Evolutionary conservation across 805 yeast genomes (phyloP).

Genomic region (Pichia kluyveri): DNA sequence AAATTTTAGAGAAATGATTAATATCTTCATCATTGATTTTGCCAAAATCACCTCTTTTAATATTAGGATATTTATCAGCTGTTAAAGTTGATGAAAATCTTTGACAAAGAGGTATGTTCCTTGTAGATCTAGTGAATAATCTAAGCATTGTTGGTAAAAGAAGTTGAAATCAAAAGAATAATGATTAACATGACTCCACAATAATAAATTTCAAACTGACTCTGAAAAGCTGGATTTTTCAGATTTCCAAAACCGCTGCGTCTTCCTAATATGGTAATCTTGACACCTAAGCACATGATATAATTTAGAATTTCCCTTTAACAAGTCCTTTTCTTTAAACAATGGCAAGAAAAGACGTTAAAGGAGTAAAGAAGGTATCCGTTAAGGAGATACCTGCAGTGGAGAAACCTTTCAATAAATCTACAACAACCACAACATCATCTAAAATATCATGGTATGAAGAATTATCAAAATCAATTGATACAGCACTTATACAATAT

Average conservation of each 20-base stretch:
- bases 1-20: slow-evolving; percentile 46
- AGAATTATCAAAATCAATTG: slow-evolving; percentile 4
- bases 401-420: not conserved
- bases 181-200: too few species aligned
- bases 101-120: not conserved
- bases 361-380: not conserved
- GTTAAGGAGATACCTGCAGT: not conserved
- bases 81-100: slow-evolving; percentile 5
- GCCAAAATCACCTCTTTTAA: slow-evolving; percentile 9
- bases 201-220: too few species aligned
- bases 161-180: not conserved
- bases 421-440: not conserved
- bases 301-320: too few species aligned
- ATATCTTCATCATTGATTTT: slow-evolving; percentile 49
- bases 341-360: slow-evolving; percentile 5
- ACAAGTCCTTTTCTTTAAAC: not conserved
- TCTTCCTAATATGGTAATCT: too few species aligned
- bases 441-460: slow-evolving; percentile 1
- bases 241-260: too few species aligned
- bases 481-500: slow-evolving; percentile 5
- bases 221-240: too few species aligned
- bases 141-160: not conserved
- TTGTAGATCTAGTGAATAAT: not conserved
- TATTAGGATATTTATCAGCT: slow-evolving; percentile 10
- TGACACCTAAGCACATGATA: too few species aligned